A percentile compares a stretch with the other conserved stretches of the same genome.
These are phyloP conservation scores for Corylus heterophylla DNA, from an alignment of 306 rosid species.

Conservation along the genomic window DNA sequence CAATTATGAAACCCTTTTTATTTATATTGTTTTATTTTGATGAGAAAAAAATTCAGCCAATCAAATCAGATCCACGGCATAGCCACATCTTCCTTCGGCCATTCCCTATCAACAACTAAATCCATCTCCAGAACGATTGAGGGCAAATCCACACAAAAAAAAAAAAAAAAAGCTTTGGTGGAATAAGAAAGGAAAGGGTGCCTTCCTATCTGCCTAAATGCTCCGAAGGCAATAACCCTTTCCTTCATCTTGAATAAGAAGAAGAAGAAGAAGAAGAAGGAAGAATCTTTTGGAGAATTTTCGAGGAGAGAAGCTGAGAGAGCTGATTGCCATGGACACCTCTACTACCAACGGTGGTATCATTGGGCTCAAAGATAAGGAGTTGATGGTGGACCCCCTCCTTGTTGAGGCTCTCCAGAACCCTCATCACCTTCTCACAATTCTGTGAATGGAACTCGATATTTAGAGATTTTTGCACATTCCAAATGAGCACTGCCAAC, in stretches of 20 bases:
- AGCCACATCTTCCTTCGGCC: no score
- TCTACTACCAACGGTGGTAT: constrained; percentile 38
- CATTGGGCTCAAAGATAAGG: constrained; percentile 50
- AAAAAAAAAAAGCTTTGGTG: background rate
- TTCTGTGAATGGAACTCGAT: constrained; percentile 16
- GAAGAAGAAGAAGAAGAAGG: constrained; percentile 6
- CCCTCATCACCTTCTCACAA: constrained; percentile 84
- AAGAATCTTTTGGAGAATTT: background rate
- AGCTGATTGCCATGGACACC: constrained; percentile 51
- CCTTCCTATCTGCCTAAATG: constrained; percentile 17
- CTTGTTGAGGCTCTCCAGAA: constrained; percentile 92
- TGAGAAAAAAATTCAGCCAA: no score
- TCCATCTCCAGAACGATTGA: no score
- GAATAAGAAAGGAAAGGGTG: constrained; percentile 20
- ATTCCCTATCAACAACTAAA: no score
- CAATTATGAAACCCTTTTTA: no score
- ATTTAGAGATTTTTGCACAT: no score
- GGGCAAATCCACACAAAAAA: no score
- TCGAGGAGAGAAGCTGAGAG: constrained; percentile 4
- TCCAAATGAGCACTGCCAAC: no score
- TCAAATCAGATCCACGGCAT: no score
- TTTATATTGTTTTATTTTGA: no score
- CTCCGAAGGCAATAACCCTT: constrained; percentile 39
- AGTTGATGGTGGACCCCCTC: constrained; percentile 82
- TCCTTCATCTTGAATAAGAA: constrained; percentile 25